These are phyloP conservation scores for Lipomyces yamadae DNA, from an alignment of 805 yeast genomes.

Conservation along the genomic window DNA sequence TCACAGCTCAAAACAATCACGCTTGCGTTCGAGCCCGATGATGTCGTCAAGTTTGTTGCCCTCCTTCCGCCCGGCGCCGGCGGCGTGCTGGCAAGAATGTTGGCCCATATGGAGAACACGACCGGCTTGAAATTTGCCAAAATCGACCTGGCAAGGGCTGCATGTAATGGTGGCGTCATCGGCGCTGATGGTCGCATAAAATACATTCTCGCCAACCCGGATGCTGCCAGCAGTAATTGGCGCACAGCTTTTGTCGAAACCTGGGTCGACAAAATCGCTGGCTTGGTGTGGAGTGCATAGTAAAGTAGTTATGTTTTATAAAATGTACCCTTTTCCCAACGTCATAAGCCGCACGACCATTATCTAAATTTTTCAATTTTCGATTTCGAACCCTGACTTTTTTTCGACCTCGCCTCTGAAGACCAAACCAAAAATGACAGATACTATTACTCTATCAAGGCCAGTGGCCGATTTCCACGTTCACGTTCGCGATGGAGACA, in stretches of 20 bases:
- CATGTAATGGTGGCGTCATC: conserved; percentile 22
- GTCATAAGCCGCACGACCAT: neutral
- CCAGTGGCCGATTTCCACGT: conserved; percentile 85
- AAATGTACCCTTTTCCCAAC: neutral
- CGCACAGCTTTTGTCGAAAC: conserved; percentile 4
- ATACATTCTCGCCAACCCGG: neutral
- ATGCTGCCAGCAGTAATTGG: conserved; percentile 6
- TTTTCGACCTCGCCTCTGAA: neutral
- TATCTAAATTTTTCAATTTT: neutral
- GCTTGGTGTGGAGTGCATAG: conserved; percentile 4
- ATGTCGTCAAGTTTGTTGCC: conserved; percentile 6
- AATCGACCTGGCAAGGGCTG: conserved; percentile 9
- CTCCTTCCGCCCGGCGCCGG: neutral
- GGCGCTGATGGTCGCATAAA: conserved; percentile 26
- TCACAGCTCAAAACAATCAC: conserved; percentile 13
- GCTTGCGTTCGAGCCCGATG: conserved; percentile 19
- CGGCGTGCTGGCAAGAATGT: neutral
- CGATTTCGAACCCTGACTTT: neutral
- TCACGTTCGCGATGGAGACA: conserved; percentile 89
- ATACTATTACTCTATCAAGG: conserved; percentile 46
- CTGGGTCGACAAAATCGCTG: conserved; percentile 13
- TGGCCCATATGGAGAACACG: conserved; percentile 10
- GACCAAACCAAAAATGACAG: neutral
- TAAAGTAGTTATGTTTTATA: neutral
- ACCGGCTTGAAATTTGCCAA: conserved; percentile 19